Percentiles rank a stretch among this genome's conserved stretches.
Conservation (phyloP, 441 rosid genomes). For the Macaranga tanarius region DNA sequence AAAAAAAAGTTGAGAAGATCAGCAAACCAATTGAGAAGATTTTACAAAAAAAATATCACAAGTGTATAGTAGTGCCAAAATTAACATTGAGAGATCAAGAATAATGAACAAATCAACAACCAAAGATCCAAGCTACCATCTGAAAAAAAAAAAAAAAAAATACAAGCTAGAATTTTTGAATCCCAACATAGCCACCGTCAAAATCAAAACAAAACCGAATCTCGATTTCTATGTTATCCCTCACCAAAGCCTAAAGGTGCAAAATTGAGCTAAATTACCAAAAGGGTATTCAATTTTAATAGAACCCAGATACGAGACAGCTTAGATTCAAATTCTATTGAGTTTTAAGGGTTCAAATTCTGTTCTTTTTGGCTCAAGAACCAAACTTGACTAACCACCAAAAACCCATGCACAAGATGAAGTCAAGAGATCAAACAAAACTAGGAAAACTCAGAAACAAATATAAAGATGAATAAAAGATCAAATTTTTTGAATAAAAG, state of each 20-base stretch:
- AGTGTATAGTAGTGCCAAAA: background rate
- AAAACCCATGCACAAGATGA: slow-evolving; percentile 2
- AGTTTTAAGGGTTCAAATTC: slow-evolving; percentile 13
- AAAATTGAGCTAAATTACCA: slow-evolving; percentile 5
- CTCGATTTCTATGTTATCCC: background rate
- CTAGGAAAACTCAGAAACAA: background rate
- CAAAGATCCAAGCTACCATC: no score
- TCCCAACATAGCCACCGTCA: background rate
- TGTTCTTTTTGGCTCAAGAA: slow-evolving; percentile 13
- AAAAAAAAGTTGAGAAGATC: background rate
- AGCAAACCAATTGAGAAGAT: slow-evolving; percentile 1
- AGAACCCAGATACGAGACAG: background rate
- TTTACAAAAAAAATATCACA: background rate
- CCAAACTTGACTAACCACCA: slow-evolving; percentile 17
- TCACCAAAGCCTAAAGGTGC: background rate
- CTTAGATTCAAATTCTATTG: slow-evolving; percentile 13
- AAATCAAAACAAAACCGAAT: slow-evolving; percentile 10
- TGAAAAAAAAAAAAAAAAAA: no score
- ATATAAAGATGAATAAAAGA: background rate
- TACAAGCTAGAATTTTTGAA: background rate
- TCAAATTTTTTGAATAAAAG: background rate
- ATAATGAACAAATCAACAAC: slow-evolving; percentile 16
- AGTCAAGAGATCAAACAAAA: background rate
- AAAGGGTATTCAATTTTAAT: slow-evolving; percentile 17
- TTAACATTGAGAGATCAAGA: slow-evolving; percentile 12